These are phyloP conservation scores for Talaromyces wortmannii DNA, from an alignment of 495 filamentous ascomycete genomes.

Conservation along the genomic window DNA sequence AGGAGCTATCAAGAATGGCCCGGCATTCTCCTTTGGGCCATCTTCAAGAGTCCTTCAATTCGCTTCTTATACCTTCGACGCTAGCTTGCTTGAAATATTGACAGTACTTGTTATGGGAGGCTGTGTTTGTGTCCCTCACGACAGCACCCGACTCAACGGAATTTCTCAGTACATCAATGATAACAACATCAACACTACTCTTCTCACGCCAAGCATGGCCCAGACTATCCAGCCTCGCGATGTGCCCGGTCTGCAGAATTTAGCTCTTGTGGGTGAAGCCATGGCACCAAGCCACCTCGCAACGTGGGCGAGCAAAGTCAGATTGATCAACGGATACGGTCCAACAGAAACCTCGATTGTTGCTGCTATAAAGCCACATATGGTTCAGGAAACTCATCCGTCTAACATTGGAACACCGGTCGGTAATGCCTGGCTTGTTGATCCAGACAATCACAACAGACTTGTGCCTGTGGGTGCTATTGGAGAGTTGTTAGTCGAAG, in stretches of 20 bases:
- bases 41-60: conserved; percentile 31
- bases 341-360: conserved; percentile 32
- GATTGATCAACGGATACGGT: conserved; percentile 35
- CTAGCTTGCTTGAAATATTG: conserved; percentile 30
- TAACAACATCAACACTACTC: conserved; percentile 24
- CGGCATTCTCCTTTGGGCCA: conserved; percentile 2
- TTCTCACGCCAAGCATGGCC: conserved; percentile 34
- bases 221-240: conserved; percentile 22
- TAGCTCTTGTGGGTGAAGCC: conserved; percentile 34
- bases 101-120: conserved; percentile 31
- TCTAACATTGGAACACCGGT: conserved; percentile 7
- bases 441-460: conserved; percentile 37
- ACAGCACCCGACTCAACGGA: conserved; percentile 26
- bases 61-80: conserved; percentile 37
- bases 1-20: conserved; percentile 4
- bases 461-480: conserved; percentile 42
- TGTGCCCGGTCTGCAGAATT: conserved; percentile 23
- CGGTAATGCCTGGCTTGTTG: conserved; percentile 40
- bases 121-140: conserved; percentile 35
- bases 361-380: conserved; percentile 10
- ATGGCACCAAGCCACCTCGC: conserved; percentile 29
- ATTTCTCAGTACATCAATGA: conserved; percentile 26
- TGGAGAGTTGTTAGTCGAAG: conserved; percentile 50
- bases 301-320: conserved; percentile 36
- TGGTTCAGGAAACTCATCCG: conserved; percentile 9